Percentiles rank a stretch among this genome's conserved stretches.
Conservation (phyloP, 768 basidiomycete species). For the Nevesoporus exiguus region DNA sequence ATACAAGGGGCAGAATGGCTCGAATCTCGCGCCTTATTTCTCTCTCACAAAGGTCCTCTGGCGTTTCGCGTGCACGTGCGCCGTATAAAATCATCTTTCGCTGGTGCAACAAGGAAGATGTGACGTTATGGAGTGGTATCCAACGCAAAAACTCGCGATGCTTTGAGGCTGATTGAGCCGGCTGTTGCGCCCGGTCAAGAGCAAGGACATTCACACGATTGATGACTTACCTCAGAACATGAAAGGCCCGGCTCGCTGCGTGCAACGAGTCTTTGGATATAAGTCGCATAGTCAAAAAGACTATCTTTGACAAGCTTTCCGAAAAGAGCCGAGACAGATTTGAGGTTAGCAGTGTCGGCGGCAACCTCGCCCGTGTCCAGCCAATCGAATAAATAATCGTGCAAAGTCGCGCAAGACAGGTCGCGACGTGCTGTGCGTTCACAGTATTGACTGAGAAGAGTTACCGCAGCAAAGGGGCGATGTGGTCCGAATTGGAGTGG, state of each 20-base stretch:
- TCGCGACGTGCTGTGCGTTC: conserved; percentile 63
- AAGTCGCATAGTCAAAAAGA: conserved; percentile 70
- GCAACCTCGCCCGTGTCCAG: conserved; percentile 65
- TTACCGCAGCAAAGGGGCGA: conserved; percentile 69
- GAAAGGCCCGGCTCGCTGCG: conserved; percentile 66
- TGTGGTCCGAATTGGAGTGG: conserved; percentile 81
- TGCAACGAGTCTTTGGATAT: conserved; percentile 79
- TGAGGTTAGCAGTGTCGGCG: conserved; percentile 51
- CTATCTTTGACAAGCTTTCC: conserved; percentile 68
- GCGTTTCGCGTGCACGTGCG: conserved; percentile 60
- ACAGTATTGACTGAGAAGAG: conserved; percentile 62
- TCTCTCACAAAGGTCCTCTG: conserved; percentile 67
- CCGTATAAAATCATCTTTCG: conserved; percentile 70
- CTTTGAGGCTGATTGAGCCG: conserved; percentile 40
- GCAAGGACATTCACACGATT: neutral
- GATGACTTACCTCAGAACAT: conserved; percentile 44
- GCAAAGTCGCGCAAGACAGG: conserved; percentile 56
- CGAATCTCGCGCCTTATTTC: conserved; percentile 72
- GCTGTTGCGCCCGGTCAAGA: conserved; percentile 4
- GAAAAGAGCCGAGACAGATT: conserved; percentile 62
- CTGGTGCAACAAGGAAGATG: conserved; percentile 60
- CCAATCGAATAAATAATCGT: conserved; percentile 81
- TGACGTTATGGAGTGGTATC: conserved; percentile 65
- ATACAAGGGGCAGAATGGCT: conserved; percentile 59
- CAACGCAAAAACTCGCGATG: conserved; percentile 68